Conservation (phyloP, 108 stramenopile species). For the Schizochytrium sp. region DNA sequence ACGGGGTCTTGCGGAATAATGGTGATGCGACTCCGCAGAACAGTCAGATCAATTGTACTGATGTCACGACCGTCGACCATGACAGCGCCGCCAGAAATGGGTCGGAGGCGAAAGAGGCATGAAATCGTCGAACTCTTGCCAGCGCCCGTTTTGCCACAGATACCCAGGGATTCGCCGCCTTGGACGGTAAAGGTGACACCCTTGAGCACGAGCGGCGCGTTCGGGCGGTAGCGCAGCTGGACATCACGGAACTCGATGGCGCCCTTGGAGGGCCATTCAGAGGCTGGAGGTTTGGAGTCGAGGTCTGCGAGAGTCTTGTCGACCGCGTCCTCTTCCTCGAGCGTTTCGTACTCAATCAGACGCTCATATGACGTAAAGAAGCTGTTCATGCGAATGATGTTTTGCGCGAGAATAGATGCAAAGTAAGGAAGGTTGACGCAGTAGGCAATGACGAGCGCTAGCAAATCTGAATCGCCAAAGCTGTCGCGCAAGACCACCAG, state of each 20-base stretch:
- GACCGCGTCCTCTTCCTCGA: background rate
- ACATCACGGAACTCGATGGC: conserved; percentile 57
- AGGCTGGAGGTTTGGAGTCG: background rate
- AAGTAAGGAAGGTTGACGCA: background rate
- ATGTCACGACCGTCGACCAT: conserved; percentile 76
- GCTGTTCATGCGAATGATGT: background rate
- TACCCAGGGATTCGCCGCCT: conserved; percentile 60
- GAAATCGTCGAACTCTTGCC: conserved; percentile 64
- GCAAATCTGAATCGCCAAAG: background rate
- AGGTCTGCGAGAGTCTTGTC: background rate
- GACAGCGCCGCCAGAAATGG: conserved; percentile 66
- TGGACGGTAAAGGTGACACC: conserved; percentile 64
- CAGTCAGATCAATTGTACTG: conserved; percentile 65
- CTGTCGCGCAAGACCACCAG: background rate
- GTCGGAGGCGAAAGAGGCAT: conserved; percentile 64
- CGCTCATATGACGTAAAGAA: conserved; percentile 32
- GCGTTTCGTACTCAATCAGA: conserved; percentile 16
- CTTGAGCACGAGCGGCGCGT: conserved; percentile 73
- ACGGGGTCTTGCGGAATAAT: conserved; percentile 89
- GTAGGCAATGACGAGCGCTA: background rate
- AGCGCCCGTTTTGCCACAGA: conserved; percentile 62
- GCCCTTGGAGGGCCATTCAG: conserved; percentile 64
- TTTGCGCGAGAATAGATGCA: background rate
- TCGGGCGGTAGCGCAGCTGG: conserved; percentile 69
- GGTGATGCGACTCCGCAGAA: conserved; percentile 63